Conservation (phyloP, 2,329 filamentous ascomycete genomes). For the Plenodomus biglobosus region DNA sequence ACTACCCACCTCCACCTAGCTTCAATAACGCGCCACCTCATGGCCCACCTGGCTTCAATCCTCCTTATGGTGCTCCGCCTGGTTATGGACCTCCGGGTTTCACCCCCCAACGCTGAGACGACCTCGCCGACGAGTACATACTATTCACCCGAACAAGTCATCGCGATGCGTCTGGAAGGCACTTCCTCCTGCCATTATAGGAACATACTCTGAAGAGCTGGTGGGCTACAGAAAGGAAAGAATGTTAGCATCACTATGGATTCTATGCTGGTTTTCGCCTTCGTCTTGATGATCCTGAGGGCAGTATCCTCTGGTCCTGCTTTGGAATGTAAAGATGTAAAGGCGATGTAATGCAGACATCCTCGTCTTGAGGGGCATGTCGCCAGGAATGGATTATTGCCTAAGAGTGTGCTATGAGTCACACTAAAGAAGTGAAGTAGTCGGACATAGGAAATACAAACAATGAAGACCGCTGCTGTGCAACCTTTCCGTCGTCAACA, state of each 20-base stretch:
- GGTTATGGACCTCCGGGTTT: slow-evolving; percentile 20
- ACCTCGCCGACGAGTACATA: background rate
- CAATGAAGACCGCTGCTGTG: background rate
- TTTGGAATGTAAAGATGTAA: background rate
- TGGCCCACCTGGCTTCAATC: slow-evolving; percentile 27
- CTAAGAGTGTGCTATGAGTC: background rate
- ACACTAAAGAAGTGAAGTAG: background rate
- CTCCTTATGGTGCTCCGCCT: slow-evolving; percentile 16
- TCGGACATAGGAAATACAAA: background rate
- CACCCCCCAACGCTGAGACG: background rate
- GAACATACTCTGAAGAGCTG: background rate
- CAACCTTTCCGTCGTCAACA: background rate
- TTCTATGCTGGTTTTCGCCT: no score
- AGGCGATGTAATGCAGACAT: background rate
- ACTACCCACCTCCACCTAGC: slow-evolving; percentile 30
- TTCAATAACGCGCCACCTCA: slow-evolving; percentile 23
- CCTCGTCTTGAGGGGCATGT: background rate
- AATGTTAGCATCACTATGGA: no score
- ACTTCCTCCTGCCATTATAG: background rate
- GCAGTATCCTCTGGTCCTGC: no score
- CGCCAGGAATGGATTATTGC: background rate
- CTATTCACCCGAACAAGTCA: background rate
- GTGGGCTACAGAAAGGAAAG: no score
- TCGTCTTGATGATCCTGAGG: no score
- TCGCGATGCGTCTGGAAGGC: background rate